phyloP scores from a whole-genome alignment of 371 early-diverging fungal genomes.

The Zopfochytrium polystomum region DNA sequence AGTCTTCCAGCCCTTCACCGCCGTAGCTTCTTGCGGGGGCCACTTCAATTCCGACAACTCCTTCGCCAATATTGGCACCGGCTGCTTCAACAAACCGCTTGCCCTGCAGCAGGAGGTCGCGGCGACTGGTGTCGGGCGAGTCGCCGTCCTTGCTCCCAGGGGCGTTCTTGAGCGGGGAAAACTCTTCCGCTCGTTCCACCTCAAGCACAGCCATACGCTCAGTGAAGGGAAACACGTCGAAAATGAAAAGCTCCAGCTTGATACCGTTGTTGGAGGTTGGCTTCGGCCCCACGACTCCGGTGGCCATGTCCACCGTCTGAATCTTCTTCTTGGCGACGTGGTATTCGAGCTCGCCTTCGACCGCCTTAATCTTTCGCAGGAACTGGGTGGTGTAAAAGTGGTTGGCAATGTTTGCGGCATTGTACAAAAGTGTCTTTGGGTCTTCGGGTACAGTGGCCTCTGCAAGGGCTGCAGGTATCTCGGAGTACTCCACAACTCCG shows the following conservation, averaged over 20 bases:
- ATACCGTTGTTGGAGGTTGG: slow-evolving; percentile 88
- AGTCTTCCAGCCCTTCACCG: slow-evolving; percentile 85
- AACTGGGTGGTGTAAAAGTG: slow-evolving; percentile 95
- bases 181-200: slow-evolving; percentile 88
- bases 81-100: slow-evolving; percentile 79
- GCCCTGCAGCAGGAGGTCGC: slow-evolving; percentile 82
- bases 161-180: slow-evolving; percentile 97
- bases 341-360: slow-evolving; percentile 82
- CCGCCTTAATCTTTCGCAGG: slow-evolving; percentile 73
- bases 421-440: slow-evolving; percentile 62
- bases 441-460: slow-evolving; percentile 53
- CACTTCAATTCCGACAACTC: slow-evolving; percentile 69
- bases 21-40: slow-evolving; percentile 87
- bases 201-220: slow-evolving; percentile 86
- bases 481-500: slow-evolving; percentile 94
- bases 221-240: slow-evolving; percentile 93
- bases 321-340: slow-evolving; percentile 98
- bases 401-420: slow-evolving; percentile 96
- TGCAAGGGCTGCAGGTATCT: slow-evolving; percentile 64
- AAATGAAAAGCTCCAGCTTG: slow-evolving; percentile 96
- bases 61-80: slow-evolving; percentile 70
- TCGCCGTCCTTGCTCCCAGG: slow-evolving; percentile 79
- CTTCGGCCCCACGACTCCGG: slow-evolving; percentile 70
- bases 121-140: slow-evolving; percentile 89
- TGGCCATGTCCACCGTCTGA: slow-evolving; percentile 75